Percentiles rank a stretch among this genome's conserved stretches.
phyloP scores from a whole-genome alignment of 2,329 filamentous ascomycete genomes.

The Arthrobotrys sinensis region DNA sequence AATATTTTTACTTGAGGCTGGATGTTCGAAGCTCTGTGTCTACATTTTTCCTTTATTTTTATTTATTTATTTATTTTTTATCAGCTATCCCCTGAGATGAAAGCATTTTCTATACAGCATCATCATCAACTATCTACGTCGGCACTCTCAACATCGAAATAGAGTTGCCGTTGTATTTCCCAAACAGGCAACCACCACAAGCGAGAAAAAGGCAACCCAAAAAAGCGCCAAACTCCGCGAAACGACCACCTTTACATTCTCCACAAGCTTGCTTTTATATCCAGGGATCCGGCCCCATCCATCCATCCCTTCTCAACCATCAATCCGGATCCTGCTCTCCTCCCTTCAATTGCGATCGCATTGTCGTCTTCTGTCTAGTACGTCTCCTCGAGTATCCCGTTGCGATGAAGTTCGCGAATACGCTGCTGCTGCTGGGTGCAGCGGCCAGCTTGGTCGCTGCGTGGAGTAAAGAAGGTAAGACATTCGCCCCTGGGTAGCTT shows the following conservation, averaged over 20 bases:
- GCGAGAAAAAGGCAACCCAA: neutral
- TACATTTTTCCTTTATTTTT: too few species aligned
- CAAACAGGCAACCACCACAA: neutral
- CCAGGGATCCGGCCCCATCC: neutral
- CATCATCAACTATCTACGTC: too few species aligned
- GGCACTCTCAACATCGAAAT: neutral
- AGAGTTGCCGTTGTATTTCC: constrained; percentile 20
- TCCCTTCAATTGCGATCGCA: constrained; percentile 10
- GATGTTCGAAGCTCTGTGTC: too few species aligned
- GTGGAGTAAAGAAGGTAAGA: constrained; percentile 84
- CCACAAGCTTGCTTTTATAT: neutral
- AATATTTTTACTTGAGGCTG: too few species aligned
- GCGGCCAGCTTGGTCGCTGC: constrained; percentile 78
- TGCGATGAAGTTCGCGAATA: constrained; percentile 64
- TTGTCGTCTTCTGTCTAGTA: neutral
- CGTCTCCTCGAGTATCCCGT: neutral
- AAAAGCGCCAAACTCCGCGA: neutral
- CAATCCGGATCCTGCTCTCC: neutral
- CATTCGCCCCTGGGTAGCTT: neutral
- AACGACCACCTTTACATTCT: constrained; percentile 51
- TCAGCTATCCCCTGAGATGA: too few species aligned
- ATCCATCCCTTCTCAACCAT: neutral
- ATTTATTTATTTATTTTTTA: too few species aligned
- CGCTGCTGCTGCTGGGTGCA: constrained; percentile 79
- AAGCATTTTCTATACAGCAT: too few species aligned